Base-by-base conservation (phyloP, 345 rosid species). In the Eucalyptus marginata region DNA sequence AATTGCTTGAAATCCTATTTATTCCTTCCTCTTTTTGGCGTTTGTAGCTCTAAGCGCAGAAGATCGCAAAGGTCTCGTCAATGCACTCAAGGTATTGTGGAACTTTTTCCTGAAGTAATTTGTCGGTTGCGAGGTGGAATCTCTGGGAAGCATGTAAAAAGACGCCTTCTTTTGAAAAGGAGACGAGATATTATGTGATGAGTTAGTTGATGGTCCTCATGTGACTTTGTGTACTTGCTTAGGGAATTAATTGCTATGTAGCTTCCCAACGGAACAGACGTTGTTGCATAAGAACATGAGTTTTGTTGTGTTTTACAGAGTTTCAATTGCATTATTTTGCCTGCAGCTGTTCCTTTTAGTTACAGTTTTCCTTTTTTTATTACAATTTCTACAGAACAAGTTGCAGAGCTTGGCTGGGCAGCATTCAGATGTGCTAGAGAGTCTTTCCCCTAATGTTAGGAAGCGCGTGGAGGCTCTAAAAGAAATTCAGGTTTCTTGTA, bases 391-490 rank as follows among this genome's bases (percentile, higher is more conserved):
- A 92, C 92, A 97, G 98, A 91, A 94, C 89, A 95, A 97, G 93
- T 93, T 97, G 86, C 96, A 96, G 91, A 94, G 89, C 90, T 93
- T 97, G 90, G 98, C 98, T 54, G 99, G 97, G 17, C 95, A 95
- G 88, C 97, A 96, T 91, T 58, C 95, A 10, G 98, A 95, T 90
- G 90, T 95, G 83, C 94, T 98, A 46, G 98, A 95, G 95, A 95
- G 79, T 83, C 90, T 97, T 86, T 68, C 94, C 11, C 96, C 97
- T 0, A 46, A 20, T 25, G 96, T 97, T 86, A 94, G 97, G 93
- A 95, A 97, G 93, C 99, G 99, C 49, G 99, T 98, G 4, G 99
- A 97, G 90, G 91, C 89, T 92, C 98, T 98, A 20, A 94, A 97
- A 90, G 99, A 94, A 93, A 96, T 98, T 88, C 99, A 98, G 96